Conservation (phyloP, 2,329 filamentous ascomycete genomes). For the Podosphaera fusca region DNA sequence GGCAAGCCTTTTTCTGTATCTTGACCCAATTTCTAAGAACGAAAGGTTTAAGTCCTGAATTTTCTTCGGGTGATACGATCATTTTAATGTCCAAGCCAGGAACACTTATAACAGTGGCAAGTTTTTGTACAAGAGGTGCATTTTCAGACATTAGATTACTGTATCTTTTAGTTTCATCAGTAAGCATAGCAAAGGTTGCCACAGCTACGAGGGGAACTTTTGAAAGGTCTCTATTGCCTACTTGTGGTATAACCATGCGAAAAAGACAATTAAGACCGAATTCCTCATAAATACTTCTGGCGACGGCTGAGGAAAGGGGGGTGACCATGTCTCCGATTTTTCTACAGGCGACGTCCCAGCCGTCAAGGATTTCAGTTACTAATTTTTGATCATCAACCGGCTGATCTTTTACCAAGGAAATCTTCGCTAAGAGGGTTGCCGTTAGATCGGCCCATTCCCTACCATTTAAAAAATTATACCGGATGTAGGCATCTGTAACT, state of each 20-base stretch:
- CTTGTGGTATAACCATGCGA: conserved; percentile 7
- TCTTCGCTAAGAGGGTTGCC: conserved; percentile 6
- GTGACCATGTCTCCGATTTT: conserved; percentile 1
- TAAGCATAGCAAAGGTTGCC: conserved; percentile 12
- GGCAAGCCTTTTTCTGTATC: conserved; percentile 4
- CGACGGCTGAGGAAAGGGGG: conserved; percentile 4
- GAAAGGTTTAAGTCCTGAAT: conserved; percentile 4
- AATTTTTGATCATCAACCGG: conserved; percentile 4
- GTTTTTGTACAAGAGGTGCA: conserved; percentile 3
- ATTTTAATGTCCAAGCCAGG: conserved; percentile 3
- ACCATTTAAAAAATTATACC: conserved; percentile 10
- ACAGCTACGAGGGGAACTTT: conserved; percentile 10
- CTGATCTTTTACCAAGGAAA: conserved; percentile 5
- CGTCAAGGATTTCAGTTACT: conserved; percentile 11
- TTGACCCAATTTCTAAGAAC: conserved; percentile 6
- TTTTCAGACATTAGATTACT: conserved; percentile 2
- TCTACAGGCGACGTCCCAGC: conserved; percentile 15
- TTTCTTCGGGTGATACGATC: background rate
- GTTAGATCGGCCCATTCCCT: conserved; percentile 13
- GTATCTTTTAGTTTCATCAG: background rate
- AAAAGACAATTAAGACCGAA: conserved; percentile 6
- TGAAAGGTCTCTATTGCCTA: conserved; percentile 3
- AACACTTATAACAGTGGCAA: conserved; percentile 4
- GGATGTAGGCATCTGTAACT: conserved; percentile 9
- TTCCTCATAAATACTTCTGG: conserved; percentile 3